Evolutionary conservation across 257 asterid genomes (phyloP).

Genomic region (Buddleja alternifolia): DNA sequence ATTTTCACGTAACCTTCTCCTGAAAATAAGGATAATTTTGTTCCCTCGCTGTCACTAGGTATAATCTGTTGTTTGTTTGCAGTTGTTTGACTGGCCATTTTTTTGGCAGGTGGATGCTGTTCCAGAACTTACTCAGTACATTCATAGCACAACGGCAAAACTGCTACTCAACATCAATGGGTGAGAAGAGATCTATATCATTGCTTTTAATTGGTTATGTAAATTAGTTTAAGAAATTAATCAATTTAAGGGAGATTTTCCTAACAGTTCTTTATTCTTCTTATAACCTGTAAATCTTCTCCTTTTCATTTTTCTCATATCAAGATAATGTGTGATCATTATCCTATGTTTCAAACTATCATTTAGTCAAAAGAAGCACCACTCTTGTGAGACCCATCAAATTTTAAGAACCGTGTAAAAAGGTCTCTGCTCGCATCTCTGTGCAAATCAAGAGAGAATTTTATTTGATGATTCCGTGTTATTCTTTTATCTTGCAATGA

Average conservation of each 20-base stretch:
- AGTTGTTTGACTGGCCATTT: slow-evolving; percentile 34
- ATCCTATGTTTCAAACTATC: slow-evolving; percentile 19
- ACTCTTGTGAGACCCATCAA: slow-evolving; percentile 4
- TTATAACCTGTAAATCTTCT: slow-evolving; percentile 1
- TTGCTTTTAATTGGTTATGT: slow-evolving; percentile 1
- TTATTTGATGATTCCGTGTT: background rate
- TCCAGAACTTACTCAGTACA: slow-evolving; percentile 81
- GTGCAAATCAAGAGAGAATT: background rate
- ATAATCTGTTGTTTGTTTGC: slow-evolving; percentile 14
- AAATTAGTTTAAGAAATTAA: background rate
- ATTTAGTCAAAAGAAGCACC: slow-evolving; percentile 8
- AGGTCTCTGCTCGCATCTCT: slow-evolving; percentile 3
- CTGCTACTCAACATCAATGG: slow-evolving; percentile 85
- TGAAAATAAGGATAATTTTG: background rate
- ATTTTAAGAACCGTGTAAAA: background rate
- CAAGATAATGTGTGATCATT: slow-evolving; percentile 1
- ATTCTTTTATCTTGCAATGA: background rate
- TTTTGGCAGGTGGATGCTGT: slow-evolving; percentile 90
- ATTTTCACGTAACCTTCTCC: slow-evolving; percentile 18
- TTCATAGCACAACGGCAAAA: slow-evolving; percentile 90
- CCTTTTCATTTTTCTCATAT: slow-evolving; percentile 6
- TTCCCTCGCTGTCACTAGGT: background rate
- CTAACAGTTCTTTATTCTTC: slow-evolving; percentile 8
- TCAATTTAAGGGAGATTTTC: slow-evolving; percentile 4
- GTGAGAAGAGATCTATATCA: slow-evolving; percentile 50